These are phyloP conservation scores for Anisodus tanguticus DNA, from an alignment of 257 asterid genomes.

Conservation along the genomic window DNA sequence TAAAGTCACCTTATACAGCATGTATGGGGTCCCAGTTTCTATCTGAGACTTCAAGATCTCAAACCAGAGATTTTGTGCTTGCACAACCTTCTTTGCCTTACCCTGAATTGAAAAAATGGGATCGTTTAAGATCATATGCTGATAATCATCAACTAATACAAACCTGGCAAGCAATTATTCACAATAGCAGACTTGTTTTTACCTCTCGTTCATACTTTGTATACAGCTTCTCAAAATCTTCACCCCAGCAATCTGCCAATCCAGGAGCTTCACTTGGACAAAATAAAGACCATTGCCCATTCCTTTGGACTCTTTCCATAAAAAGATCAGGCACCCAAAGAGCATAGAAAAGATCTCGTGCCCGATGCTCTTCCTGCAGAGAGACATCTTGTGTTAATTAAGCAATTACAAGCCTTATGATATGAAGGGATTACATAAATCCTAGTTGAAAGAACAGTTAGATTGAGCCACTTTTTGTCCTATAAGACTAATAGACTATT, in stretches of 20 bases:
- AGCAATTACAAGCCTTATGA: too few species aligned
- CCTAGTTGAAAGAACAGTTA: too few species aligned
- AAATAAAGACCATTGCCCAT: slow-evolving; percentile 83
- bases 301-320: slow-evolving; percentile 79
- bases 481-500: too few species aligned
- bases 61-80: slow-evolving; percentile 56
- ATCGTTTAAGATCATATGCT: not conserved
- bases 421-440: too few species aligned
- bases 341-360: slow-evolving; percentile 88
- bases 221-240: slow-evolving; percentile 83
- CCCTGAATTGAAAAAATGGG: slow-evolving; percentile 35
- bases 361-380: slow-evolving; percentile 90
- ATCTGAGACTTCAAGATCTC: slow-evolving; percentile 52
- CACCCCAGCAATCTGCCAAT: slow-evolving; percentile 98
- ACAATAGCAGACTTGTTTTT: not conserved
- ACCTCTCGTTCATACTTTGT: slow-evolving; percentile 79
- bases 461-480: too few species aligned
- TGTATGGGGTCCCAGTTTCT: slow-evolving; percentile 51
- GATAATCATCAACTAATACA: not conserved
- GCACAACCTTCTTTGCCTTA: slow-evolving; percentile 51
- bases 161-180: not conserved
- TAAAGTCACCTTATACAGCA: slow-evolving; percentile 36
- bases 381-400: not conserved
- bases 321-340: slow-evolving; percentile 97
- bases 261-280: slow-evolving; percentile 99